Conservation (phyloP, 441 rosid species). For the Pelargonium cotyledonis region DNA sequence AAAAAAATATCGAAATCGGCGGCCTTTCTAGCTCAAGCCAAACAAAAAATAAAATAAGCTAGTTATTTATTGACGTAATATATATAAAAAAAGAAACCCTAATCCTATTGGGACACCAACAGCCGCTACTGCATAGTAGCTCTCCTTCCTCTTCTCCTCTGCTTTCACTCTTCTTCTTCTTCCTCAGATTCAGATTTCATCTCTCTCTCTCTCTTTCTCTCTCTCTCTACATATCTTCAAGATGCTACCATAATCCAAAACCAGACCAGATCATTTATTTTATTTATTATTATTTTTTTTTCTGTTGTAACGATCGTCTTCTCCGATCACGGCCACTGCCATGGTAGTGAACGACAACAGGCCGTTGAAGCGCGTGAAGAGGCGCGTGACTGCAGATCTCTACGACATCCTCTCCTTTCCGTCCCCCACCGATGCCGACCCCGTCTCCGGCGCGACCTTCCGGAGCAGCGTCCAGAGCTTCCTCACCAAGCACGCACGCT, state of each 20-base stretch:
- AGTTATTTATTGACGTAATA: too few species aligned
- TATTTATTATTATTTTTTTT: background rate
- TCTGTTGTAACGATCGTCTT: background rate
- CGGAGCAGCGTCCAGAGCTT: constrained; percentile 30
- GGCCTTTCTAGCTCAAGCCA: too few species aligned
- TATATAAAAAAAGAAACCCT: too few species aligned
- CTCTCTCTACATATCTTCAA: background rate
- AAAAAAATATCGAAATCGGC: too few species aligned
- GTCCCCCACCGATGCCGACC: constrained; percentile 1
- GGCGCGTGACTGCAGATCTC: constrained; percentile 42
- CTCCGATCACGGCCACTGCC: background rate
- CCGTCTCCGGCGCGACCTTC: constrained; percentile 22
- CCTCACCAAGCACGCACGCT: constrained; percentile 34
- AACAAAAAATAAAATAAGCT: too few species aligned
- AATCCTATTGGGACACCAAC: too few species aligned
- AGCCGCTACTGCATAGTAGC: too few species aligned
- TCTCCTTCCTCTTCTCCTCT: background rate
- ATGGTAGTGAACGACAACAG: constrained; percentile 16
- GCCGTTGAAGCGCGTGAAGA: constrained; percentile 39
- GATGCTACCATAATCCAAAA: background rate
- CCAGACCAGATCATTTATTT: background rate
- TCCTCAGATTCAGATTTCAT: background rate
- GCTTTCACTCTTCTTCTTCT: background rate
- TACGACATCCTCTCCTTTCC: constrained; percentile 39
- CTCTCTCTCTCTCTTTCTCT: background rate